Evolutionary conservation across 2,329 filamentous ascomycete genomes (phyloP).

Genomic region (Penicillium hordei): DNA sequence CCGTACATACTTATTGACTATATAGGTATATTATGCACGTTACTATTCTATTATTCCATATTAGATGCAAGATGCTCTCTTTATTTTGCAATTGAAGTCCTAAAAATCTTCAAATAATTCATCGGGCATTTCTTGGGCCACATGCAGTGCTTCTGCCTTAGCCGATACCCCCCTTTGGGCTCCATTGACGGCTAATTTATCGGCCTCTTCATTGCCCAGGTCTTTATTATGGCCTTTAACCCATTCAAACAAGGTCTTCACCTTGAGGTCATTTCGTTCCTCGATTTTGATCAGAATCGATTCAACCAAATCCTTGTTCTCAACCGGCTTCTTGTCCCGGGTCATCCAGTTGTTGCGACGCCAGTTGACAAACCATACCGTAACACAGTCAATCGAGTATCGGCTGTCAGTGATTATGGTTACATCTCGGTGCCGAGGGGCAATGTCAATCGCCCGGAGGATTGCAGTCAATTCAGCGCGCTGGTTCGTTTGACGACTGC

Average conservation of each 20-base stretch:
- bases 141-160: slow-evolving; percentile 29
- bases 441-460: slow-evolving; percentile 74
- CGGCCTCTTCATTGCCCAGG: slow-evolving; percentile 76
- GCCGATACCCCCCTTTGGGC: slow-evolving; percentile 48
- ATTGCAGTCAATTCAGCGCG: slow-evolving; percentile 93
- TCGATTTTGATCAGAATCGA: slow-evolving; percentile 70
- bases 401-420: slow-evolving; percentile 85
- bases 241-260: slow-evolving; percentile 74
- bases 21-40: background rate
- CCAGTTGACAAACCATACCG: slow-evolving; percentile 80
- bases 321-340: slow-evolving; percentile 67
- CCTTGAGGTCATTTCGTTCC: slow-evolving; percentile 61
- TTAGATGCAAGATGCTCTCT: background rate
- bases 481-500: slow-evolving; percentile 83
- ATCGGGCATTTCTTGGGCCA: slow-evolving; percentile 25
- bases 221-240: slow-evolving; percentile 80
- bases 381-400: slow-evolving; percentile 88
- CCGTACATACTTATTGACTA: background rate
- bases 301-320: slow-evolving; percentile 83
- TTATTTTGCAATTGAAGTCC: background rate
- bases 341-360: slow-evolving; percentile 74
- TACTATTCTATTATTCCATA: background rate
- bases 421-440: slow-evolving; percentile 65
- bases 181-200: slow-evolving; percentile 70
- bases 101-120: slow-evolving; percentile 31